Evolutionary conservation across 2,329 filamentous ascomycete genomes (phyloP), one percentile per base, ranked within the genome.

Genomic region (Pseudohalonectria lignicola): DNA sequence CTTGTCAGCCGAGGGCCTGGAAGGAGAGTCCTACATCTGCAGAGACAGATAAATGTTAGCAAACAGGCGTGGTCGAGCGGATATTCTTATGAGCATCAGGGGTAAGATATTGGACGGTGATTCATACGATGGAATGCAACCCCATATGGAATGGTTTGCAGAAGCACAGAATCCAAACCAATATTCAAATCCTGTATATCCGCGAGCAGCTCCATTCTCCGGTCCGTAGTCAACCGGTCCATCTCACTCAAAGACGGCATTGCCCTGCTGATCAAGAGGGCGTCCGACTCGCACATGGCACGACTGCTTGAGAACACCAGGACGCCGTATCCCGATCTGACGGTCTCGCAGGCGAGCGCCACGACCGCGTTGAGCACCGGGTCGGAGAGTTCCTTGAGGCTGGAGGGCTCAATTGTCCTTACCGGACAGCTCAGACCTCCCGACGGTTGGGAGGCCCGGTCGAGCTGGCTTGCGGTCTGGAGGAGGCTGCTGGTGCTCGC

Each of bases 291-390:
- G 48, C 79, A 83, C 10, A 71, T 69, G 37, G 67, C 62, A 8
- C 82, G 74, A 49, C 80, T 86, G 39, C 77, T 74, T 42, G 81
- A 82, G 53, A 88, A 88, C 1, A 88, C 72, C 25, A 88, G 63
- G 4, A 74, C 81, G 4, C 83, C 82, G 50, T 77, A 83, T 1
- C 80, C 82, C 30, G 71, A 67, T n/a, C 60, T 61, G 0, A 74
- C 81, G 4, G 80, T 86, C 50, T 86, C 82, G 38, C 74, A 67
- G 2, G 82, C 71, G 23, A 88, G 63, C 1, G 82, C 67, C 3
- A 87, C 71, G 29, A 86, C 80, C 1, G 81, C 68, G 50, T 87
- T 88, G 5, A 76, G 61, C 6, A 83, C 69, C 0, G 79, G 62
- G 44, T 82, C 78, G 21, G 65, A 61, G 16, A 87, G 62, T 49